Base-by-base conservation (phyloP, 768 basidiomycete species). In the Boletus huronensis region DNA sequence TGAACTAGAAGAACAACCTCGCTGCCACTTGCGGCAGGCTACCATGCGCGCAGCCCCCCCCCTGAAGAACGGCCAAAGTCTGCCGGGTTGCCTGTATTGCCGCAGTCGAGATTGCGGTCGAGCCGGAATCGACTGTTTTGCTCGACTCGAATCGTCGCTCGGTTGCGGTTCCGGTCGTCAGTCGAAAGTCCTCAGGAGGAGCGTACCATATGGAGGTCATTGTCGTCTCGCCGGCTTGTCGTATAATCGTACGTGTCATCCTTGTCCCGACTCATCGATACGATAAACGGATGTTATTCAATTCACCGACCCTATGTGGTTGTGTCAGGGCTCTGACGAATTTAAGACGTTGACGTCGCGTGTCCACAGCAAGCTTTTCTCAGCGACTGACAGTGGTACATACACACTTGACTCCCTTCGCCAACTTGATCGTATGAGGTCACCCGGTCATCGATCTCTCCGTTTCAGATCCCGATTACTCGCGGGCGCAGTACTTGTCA, bases 271-370 rank as follows among this genome's bases (percentile, higher is more conserved):
- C 21, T 6, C 29, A 49, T 45, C 53, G 34, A n/a, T 35, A 13
- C 48, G 50, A 63, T 49, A 50, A 48, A 45, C 60, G 57, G 64
- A 55, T 5, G 38, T 25, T 6, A 57, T 54, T 65, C 53, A 55
- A 51, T 39, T 54, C 39, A 23, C 64, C 60, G 64, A 59, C 54
- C 54, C 60, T 55, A 45, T 43, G 43, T 43, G 34, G 42, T 46
- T 38, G 29, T 45, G 35, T 38, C 52, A 50, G 57, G 57, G 57
- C 25, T 52, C 29, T 29, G n/a, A 14, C 35, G 40, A 34, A 28
- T 23, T 5, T 25, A 44, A 38, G 36, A 28, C 21, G 10, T 44
- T 19, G 6, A n/a, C 36, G 36, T 38, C 36, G 36, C 36, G 9
- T 38, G 42, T 32, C 41, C 32, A 25, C 56, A 48, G 48, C 39